These are phyloP conservation scores for Rhynchosporium secalis DNA, from an alignment of 2,329 filamentous ascomycete species.

Conservation along the genomic window DNA sequence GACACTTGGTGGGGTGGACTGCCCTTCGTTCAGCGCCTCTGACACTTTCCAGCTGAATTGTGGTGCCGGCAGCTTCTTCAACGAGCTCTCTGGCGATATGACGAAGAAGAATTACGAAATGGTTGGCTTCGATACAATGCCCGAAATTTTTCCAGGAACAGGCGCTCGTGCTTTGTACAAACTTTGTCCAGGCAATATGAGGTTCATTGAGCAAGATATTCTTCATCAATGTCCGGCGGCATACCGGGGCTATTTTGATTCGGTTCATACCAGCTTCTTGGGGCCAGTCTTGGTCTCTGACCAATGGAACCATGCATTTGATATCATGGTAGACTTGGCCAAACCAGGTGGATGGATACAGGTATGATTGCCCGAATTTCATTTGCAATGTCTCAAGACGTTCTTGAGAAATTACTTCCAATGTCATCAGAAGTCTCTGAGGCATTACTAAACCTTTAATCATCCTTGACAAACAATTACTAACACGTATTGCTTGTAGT, in stretches of 20 bases:
- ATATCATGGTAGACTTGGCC: background rate
- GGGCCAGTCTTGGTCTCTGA: background rate
- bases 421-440: too few species aligned
- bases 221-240: background rate
- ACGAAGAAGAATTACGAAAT: background rate
- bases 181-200: background rate
- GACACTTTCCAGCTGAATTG: background rate
- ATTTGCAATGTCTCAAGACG: background rate
- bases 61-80: background rate
- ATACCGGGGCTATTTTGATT: background rate
- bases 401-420: background rate
- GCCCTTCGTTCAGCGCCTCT: background rate
- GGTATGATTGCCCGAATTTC: background rate
- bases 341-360: slow-evolving; percentile 7
- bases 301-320: background rate
- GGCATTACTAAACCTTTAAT: too few species aligned
- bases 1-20: background rate
- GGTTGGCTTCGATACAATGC: slow-evolving; percentile 1
- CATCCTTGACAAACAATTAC: too few species aligned
- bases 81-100: background rate
- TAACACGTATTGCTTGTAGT: too few species aligned
- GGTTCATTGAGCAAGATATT: background rate
- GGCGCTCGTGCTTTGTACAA: background rate
- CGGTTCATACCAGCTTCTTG: slow-evolving; percentile 5
- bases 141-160: background rate